Evolutionary conservation across 192 early-diverging fungal species (phyloP).

Genomic region (Umbelopsis sp.): DNA sequence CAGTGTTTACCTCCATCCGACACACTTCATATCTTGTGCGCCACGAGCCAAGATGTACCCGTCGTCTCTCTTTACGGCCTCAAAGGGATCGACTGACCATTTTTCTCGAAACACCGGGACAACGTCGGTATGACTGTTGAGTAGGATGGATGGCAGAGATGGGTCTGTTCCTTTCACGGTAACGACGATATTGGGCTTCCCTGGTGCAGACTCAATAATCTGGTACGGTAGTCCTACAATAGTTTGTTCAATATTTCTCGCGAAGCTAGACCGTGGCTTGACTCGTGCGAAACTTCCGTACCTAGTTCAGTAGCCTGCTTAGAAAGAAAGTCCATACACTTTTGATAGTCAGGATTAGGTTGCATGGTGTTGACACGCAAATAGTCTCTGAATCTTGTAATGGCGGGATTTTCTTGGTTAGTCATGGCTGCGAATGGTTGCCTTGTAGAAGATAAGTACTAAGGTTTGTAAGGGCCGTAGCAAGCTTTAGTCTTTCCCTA

Average conservation of each 20-base stretch:
- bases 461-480: no score
- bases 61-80: slow-evolving; percentile 60
- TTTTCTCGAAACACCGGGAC: slow-evolving; percentile 80
- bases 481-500: no score
- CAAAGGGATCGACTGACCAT: slow-evolving; percentile 83
- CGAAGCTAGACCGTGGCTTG: neutral
- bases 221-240: slow-evolving; percentile 45
- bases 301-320: slow-evolving; percentile 72
- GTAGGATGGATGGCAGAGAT: slow-evolving; percentile 60
- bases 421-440: neutral
- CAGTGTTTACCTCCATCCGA: slow-evolving; percentile 55
- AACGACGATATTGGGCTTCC: slow-evolving; percentile 75
- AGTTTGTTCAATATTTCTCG: neutral
- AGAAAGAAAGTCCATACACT: slow-evolving; percentile 63
- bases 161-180: slow-evolving; percentile 68
- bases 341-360: slow-evolving; percentile 79
- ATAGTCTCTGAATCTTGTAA: slow-evolving; percentile 79
- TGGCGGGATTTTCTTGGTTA: slow-evolving; percentile 52
- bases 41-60: slow-evolving; percentile 84
- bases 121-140: slow-evolving; percentile 90
- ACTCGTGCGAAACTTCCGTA: neutral
- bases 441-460: no score
- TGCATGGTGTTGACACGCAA: slow-evolving; percentile 87
- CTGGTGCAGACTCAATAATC: slow-evolving; percentile 56
- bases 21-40: slow-evolving; percentile 92